These are phyloP conservation scores for Metschnikowia santaceciliae DNA, from an alignment of 805 yeast genomes.

Conservation along the genomic window DNA sequence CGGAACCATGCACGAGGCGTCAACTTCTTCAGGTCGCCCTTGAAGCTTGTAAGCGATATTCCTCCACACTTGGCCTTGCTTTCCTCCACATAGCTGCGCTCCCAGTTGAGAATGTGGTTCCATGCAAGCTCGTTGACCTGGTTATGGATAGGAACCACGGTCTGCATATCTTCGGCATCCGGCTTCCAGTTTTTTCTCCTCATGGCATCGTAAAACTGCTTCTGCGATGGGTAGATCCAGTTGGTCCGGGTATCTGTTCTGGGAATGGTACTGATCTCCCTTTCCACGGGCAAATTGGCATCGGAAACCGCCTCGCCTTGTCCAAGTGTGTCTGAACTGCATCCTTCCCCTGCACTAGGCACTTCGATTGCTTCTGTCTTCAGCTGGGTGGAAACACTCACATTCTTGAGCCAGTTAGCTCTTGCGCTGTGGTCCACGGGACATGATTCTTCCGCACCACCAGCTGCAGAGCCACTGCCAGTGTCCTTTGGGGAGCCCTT, in stretches of 20 bases:
- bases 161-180: constrained; percentile 72
- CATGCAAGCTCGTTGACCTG: constrained; percentile 92
- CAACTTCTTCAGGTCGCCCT: constrained; percentile 79
- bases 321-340: constrained; percentile 45
- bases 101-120: constrained; percentile 84
- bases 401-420: constrained; percentile 48
- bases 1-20: constrained; percentile 83
- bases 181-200: constrained; percentile 86
- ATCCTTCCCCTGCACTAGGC: constrained; percentile 18
- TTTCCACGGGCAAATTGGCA: constrained; percentile 55
- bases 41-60: constrained; percentile 75
- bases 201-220: constrained; percentile 94
- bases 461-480: background rate
- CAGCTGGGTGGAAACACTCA: constrained; percentile 25
- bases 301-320: constrained; percentile 23
- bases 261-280: constrained; percentile 81
- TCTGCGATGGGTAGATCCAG: constrained; percentile 96
- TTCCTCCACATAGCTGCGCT: constrained; percentile 51
- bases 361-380: constrained; percentile 41
- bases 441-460: constrained; percentile 30
- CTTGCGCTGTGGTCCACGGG: constrained; percentile 69
- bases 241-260: constrained; percentile 57
- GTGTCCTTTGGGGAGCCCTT: background rate
- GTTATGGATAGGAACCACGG: constrained; percentile 92
- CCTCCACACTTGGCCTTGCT: constrained; percentile 64